These are phyloP conservation scores for Infundibulicybe gibba DNA, from an alignment of 768 basidiomycete genomes.

Conservation along the genomic window DNA sequence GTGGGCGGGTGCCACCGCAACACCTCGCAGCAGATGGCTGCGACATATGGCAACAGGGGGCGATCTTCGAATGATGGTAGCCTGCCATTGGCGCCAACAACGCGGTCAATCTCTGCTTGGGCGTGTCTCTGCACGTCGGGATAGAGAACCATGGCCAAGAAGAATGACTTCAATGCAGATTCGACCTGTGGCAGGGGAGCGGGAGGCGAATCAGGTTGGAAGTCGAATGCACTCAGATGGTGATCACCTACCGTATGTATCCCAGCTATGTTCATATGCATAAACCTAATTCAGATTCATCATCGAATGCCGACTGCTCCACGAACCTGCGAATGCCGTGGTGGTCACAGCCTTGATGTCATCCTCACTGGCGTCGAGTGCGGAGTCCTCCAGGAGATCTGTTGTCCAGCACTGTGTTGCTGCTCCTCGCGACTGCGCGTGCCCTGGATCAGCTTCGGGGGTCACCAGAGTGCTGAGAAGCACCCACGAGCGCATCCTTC, in stretches of 20 bases:
- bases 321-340: too few relatives aligned
- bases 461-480: too few relatives aligned
- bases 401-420: too few relatives aligned
- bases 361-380: too few relatives aligned
- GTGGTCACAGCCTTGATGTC: too few relatives aligned
- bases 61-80: slow-evolving; percentile 28
- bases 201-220: background rate
- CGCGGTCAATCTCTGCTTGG: slow-evolving; percentile 29
- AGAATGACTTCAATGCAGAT: slow-evolving; percentile 21
- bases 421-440: too few relatives aligned
- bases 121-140: slow-evolving; percentile 26
- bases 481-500: too few relatives aligned
- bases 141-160: slow-evolving; percentile 24
- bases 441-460: too few relatives aligned
- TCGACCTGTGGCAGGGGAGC: slow-evolving; percentile 14
- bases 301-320: too few relatives aligned
- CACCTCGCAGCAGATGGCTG: slow-evolving; percentile 24
- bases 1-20: slow-evolving; percentile 23
- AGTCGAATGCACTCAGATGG: background rate
- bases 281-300: too few relatives aligned
- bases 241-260: slow-evolving; percentile 10
- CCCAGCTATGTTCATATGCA: slow-evolving; percentile 5
- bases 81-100: slow-evolving; percentile 19
- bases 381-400: too few relatives aligned
- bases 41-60: slow-evolving; percentile 23